A percentile compares a stretch with the other conserved stretches of the same genome.
Evolutionary conservation across 1,284 basidiomycete species (phyloP).

Genomic region (Puccinia polysora): DNA sequence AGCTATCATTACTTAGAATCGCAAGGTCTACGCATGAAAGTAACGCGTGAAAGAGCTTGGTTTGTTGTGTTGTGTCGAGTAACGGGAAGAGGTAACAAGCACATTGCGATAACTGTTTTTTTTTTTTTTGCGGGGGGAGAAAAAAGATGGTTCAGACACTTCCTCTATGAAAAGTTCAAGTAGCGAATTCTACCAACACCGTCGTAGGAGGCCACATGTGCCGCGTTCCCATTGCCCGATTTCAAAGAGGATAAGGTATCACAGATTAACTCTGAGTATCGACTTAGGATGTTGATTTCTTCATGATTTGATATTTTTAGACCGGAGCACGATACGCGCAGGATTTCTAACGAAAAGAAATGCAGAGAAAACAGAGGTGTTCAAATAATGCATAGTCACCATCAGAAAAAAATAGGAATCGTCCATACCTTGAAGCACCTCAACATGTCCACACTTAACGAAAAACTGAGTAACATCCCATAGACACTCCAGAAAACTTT

Average conservation of each 20-base stretch:
- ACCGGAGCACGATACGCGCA: conserved; percentile 7
- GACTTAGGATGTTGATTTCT: conserved; percentile 15
- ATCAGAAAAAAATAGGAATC: not conserved
- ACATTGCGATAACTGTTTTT: conserved; percentile 16
- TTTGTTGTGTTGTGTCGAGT: not conserved
- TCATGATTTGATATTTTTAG: not conserved
- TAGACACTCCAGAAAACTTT: conserved; percentile 25
- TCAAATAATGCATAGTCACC: not conserved
- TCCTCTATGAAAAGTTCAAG: not conserved
- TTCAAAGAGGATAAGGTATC: not conserved
- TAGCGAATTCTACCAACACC: too few relatives aligned
- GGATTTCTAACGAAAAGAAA: conserved; percentile 1
- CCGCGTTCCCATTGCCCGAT: not conserved
- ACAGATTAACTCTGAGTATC: conserved; percentile 18
- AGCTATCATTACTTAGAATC: not conserved
- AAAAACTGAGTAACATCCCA: conserved; percentile 8
- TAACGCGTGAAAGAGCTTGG: conserved; percentile 1
- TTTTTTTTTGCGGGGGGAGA: too few relatives aligned
- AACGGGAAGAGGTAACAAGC: conserved; percentile 9
- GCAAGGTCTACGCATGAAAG: not conserved
- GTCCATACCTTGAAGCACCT: conserved; percentile 13
- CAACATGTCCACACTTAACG: not conserved
- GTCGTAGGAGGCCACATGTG: too few relatives aligned
- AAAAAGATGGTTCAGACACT: not conserved
- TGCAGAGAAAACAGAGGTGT: not conserved